Conservation (phyloP, 2,329 filamentous ascomycete species). For the Emericellopsis cladophorae region DNA sequence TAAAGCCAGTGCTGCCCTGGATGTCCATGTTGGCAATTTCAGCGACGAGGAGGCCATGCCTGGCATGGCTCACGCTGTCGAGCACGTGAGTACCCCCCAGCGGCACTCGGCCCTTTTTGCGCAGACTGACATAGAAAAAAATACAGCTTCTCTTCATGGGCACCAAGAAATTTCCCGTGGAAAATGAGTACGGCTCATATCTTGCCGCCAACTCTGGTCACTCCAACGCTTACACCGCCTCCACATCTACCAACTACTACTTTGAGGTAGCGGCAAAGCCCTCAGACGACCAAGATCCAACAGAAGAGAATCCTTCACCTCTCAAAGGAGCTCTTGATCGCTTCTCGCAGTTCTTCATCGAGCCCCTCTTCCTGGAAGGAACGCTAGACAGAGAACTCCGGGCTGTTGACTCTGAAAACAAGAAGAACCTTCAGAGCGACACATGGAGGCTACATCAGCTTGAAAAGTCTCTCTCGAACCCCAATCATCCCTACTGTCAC, state of each 20-base stretch:
- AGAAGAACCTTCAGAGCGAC: constrained; percentile 92
- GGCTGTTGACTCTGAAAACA: constrained; percentile 91
- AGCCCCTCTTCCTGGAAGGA: constrained; percentile 72
- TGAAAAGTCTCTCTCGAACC: constrained; percentile 78
- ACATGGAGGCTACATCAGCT: constrained; percentile 80
- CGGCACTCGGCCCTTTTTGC: constrained; percentile 7
- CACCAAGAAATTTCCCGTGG: constrained; percentile 90
- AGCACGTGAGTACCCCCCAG: constrained; percentile 49
- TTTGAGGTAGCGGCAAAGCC: constrained; percentile 86
- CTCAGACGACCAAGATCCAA: constrained; percentile 43
- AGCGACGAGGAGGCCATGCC: constrained; percentile 85
- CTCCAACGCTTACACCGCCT: constrained; percentile 89
- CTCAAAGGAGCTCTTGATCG: constrained; percentile 76
- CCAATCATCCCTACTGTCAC: constrained; percentile 77
- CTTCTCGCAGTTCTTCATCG: constrained; percentile 89
- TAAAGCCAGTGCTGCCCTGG: constrained; percentile 89
- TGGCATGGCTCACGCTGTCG: constrained; percentile 89
- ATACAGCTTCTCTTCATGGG: constrained; percentile 82
- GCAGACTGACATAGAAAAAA: neutral
- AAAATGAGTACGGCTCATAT: constrained; percentile 94
- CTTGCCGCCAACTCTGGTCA: constrained; percentile 79
- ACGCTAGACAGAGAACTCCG: constrained; percentile 78
- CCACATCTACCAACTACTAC: constrained; percentile 94
- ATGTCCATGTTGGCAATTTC: constrained; percentile 93
- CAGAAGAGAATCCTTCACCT: constrained; percentile 42